Percentiles rank a stretch among this genome's conserved stretches.
Conservation (phyloP, 2,329 filamentous ascomycete species). For the Lojkania enalia region DNA sequence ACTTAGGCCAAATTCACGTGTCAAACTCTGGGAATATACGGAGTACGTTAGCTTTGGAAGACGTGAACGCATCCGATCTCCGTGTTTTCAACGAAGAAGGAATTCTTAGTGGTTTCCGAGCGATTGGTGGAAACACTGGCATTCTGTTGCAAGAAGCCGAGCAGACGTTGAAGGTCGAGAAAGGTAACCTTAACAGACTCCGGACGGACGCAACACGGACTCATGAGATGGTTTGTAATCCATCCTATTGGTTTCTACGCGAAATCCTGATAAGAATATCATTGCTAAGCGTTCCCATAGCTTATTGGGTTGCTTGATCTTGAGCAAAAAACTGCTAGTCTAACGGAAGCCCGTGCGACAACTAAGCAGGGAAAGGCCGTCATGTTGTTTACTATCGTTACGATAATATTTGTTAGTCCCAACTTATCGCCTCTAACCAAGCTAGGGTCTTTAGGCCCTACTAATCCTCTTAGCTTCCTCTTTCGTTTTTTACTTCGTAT, state of each 20-base stretch:
- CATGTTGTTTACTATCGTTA: constrained; percentile 17
- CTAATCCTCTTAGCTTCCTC: constrained; percentile 5
- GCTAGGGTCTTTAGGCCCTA: neutral
- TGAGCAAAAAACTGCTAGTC: constrained; percentile 8
- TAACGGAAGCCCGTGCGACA: constrained; percentile 9
- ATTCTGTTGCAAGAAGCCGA: neutral
- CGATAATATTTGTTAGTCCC: constrained; percentile 16
- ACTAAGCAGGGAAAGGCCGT: constrained; percentile 11
- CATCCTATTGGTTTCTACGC: neutral
- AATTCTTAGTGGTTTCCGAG: neutral
- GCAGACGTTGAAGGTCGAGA: neutral
- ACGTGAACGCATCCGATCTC: neutral
- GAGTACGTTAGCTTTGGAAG: neutral
- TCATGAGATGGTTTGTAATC: neutral
- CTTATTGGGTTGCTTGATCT: constrained; percentile 10
- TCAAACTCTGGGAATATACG: too few species aligned
- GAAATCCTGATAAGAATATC: neutral
- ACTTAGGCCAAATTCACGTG: too few species aligned
- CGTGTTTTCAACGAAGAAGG: neutral
- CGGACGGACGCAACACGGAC: neutral
- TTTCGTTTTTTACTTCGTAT: constrained; percentile 18
- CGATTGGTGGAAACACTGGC: neutral
- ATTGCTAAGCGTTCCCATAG: constrained; percentile 6
- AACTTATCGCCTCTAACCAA: neutral
- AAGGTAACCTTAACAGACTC: neutral